A percentile compares a stretch with the other conserved stretches of the same genome.
Conservation (phyloP, 164 flowering plant species). For the Vitis rotundifolia region DNA sequence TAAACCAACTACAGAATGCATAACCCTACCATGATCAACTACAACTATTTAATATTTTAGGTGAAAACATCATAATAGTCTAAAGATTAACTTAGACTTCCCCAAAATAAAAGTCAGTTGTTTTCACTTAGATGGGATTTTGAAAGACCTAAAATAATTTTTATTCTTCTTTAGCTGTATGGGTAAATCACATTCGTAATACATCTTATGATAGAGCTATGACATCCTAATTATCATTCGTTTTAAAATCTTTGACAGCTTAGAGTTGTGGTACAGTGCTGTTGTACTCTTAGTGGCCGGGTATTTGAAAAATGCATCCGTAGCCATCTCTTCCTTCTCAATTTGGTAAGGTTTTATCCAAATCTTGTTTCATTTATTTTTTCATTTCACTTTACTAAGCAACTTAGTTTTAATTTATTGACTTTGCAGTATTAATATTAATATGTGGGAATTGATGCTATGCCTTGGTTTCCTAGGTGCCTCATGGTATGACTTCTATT, state of each 20-base stretch:
- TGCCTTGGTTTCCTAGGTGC: slow-evolving; percentile 40
- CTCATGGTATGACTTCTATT: slow-evolving; percentile 24
- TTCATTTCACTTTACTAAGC: not conserved
- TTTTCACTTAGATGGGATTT: too few relatives aligned
- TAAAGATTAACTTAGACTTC: too few relatives aligned
- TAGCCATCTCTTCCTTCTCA: slow-evolving; percentile 17
- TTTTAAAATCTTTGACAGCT: slow-evolving; percentile 9
- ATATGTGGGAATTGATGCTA: slow-evolving; percentile 35
- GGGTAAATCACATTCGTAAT: too few relatives aligned
- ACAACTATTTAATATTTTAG: too few relatives aligned
- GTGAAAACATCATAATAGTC: too few relatives aligned
- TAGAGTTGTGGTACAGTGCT: slow-evolving; percentile 47
- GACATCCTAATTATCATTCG: too few relatives aligned
- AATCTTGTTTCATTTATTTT: slow-evolving; percentile 18
- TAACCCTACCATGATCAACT: too few relatives aligned
- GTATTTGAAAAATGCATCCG: slow-evolving; percentile 34
- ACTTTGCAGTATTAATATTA: slow-evolving; percentile 38
- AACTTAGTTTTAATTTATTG: not conserved
- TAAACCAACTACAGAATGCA: too few relatives aligned
- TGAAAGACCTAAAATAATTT: not conserved
- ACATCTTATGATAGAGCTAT: too few relatives aligned
- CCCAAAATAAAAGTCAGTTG: too few relatives aligned
- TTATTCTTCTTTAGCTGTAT: not conserved
- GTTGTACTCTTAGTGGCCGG: slow-evolving; percentile 41
- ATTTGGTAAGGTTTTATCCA: slow-evolving; percentile 28